Evolutionary conservation across 2,329 filamentous ascomycete species (phyloP).

Genomic region (Diatrype stigma): DNA sequence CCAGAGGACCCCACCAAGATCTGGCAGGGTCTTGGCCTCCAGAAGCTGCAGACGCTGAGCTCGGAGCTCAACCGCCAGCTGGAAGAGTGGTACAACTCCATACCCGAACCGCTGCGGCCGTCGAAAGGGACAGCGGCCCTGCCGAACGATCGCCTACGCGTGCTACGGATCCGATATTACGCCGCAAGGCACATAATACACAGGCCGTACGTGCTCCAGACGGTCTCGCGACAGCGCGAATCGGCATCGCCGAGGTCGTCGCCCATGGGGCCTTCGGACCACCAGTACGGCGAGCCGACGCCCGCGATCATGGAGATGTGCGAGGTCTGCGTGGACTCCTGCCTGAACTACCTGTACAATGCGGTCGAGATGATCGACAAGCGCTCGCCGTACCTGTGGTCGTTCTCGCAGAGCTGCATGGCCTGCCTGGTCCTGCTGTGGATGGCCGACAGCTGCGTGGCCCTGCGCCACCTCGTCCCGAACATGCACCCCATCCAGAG

Average conservation of each 20-base stretch:
- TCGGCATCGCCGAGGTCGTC: constrained; percentile 16
- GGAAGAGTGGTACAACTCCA: constrained; percentile 34
- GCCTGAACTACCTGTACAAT: constrained; percentile 31
- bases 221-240: constrained; percentile 20
- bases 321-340: constrained; percentile 30
- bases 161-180: constrained; percentile 70
- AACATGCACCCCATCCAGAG: constrained; percentile 25
- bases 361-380: constrained; percentile 31
- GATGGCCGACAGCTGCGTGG: constrained; percentile 26
- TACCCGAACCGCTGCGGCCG: constrained; percentile 43
- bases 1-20: constrained; percentile 16
- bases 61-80: constrained; percentile 35
- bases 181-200: constrained; percentile 67
- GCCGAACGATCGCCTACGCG: constrained; percentile 58
- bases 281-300: constrained; percentile 17
- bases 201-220: constrained; percentile 49
- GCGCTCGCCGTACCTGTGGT: constrained; percentile 35
- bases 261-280: constrained; percentile 13
- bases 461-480: constrained; percentile 23
- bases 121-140: constrained; percentile 50
- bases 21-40: constrained; percentile 24
- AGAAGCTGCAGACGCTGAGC: constrained; percentile 28
- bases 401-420: constrained; percentile 31
- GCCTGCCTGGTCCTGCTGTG: constrained; percentile 30
- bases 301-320: constrained; percentile 31